A percentile compares a stretch with the other conserved stretches of the same genome.
Conservation (phyloP, 2,329 filamentous ascomycete species). For the Diaporthe vexans region DNA sequence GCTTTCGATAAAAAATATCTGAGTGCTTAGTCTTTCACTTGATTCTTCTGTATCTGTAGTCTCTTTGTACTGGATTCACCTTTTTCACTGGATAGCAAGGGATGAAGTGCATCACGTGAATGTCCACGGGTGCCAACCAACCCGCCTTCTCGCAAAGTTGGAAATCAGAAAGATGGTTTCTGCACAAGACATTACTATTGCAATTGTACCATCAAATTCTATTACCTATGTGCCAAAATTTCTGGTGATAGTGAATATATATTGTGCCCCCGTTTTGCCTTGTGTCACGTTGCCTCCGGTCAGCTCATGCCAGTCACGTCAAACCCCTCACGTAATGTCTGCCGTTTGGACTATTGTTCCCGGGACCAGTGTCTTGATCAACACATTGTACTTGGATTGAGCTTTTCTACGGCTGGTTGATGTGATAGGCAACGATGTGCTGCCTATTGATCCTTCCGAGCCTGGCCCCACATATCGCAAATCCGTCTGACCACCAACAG, state of each 20-base stretch:
- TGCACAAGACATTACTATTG: neutral
- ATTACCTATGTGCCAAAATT: neutral
- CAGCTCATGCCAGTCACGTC: neutral
- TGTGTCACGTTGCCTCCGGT: neutral
- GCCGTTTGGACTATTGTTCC: neutral
- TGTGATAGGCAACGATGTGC: neutral
- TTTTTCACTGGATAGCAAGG: neutral
- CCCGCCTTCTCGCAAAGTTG: neutral
- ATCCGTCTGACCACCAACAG: constrained; percentile 3
- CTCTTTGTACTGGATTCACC: neutral
- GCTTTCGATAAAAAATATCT: too few species aligned
- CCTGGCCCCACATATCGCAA: neutral
- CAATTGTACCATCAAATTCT: neutral
- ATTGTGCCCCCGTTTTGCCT: too few species aligned
- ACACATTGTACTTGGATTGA: neutral
- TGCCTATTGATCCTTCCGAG: neutral
- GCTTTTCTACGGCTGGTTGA: neutral
- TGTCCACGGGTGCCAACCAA: neutral
- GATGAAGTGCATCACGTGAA: neutral
- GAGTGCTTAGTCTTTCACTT: too few species aligned
- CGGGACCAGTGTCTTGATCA: neutral
- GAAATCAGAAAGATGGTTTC: neutral
- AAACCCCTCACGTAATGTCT: neutral
- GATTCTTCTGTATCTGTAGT: neutral
- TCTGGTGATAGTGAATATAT: too few species aligned